A percentile compares a stretch with the other conserved stretches of the same genome.
Evolutionary conservation across 192 early-diverging fungal species (phyloP).

Genomic region (Thoreauomyces humboldtii): DNA sequence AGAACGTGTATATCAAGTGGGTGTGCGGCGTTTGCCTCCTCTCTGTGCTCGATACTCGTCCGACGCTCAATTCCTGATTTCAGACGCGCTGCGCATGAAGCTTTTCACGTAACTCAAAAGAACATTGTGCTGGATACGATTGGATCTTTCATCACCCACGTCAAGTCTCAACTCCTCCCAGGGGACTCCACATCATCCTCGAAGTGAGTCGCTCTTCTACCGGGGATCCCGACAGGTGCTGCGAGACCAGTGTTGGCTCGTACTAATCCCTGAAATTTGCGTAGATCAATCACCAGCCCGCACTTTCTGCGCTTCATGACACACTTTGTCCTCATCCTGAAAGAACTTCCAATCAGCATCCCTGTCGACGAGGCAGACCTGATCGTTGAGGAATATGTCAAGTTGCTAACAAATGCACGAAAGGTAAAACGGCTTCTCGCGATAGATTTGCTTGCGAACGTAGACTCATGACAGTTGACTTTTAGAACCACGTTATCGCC

Average conservation of each 20-base stretch:
- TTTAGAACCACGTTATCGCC: conserved; percentile 47
- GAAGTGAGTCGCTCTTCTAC: too few species aligned
- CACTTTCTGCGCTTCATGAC: conserved; percentile 69
- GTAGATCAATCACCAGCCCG: conserved; percentile 22
- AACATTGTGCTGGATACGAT: conserved; percentile 46
- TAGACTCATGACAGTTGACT: neutral
- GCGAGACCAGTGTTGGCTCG: too few species aligned
- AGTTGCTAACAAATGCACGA: conserved; percentile 24
- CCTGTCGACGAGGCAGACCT: conserved; percentile 12
- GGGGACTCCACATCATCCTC: too few species aligned
- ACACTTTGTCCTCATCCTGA: conserved; percentile 66
- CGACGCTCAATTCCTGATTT: too few species aligned
- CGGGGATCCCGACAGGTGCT: too few species aligned
- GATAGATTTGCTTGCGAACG: neutral
- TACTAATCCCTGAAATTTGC: neutral
- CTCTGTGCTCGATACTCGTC: too few species aligned
- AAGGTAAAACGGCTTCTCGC: conserved; percentile 9
- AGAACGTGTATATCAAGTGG: conserved; percentile 30
- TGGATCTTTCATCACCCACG: conserved; percentile 31
- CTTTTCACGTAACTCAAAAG: conserved; percentile 54
- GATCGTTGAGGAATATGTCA: conserved; percentile 48
- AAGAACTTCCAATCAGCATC: conserved; percentile 43
- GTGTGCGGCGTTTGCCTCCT: neutral
- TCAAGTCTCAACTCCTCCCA: conserved; percentile 36
- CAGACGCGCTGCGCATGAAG: conserved; percentile 31